phyloP scores from a whole-genome alignment of 2,329 filamentous ascomycete genomes.

The Lecanicillium sp. region DNA sequence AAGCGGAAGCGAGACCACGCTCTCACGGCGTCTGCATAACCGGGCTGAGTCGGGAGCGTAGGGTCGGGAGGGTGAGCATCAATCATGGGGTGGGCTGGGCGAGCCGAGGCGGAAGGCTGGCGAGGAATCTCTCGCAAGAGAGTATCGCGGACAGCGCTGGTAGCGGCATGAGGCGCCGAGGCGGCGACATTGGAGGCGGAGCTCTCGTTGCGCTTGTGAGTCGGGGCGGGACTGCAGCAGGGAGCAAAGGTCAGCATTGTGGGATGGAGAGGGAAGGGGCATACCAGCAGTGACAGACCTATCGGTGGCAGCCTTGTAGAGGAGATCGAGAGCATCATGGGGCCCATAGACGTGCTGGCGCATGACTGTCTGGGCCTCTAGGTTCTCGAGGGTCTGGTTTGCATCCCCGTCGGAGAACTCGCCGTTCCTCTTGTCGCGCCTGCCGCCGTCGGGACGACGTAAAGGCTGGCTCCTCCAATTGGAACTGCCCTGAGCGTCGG shows the following conservation, averaged over 20 bases:
- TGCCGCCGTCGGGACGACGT: constrained; percentile 45
- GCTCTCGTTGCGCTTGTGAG: neutral
- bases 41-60: constrained; percentile 35
- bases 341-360: constrained; percentile 73
- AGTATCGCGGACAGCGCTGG: neutral
- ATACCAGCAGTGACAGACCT: constrained; percentile 29
- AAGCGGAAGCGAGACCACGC: constrained; percentile 93
- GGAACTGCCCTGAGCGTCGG: constrained; percentile 56
- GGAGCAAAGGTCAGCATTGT: constrained; percentile 8
- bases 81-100: constrained; percentile 35
- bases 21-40: constrained; percentile 63
- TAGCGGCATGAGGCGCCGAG: neutral
- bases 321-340: constrained; percentile 83
- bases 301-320: constrained; percentile 77
- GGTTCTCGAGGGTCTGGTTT: constrained; percentile 55
- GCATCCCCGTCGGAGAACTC: constrained; percentile 41
- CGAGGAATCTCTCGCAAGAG: constrained; percentile 11
- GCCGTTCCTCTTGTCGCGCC: constrained; percentile 18
- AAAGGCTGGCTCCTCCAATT: constrained; percentile 59
- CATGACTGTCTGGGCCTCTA: constrained; percentile 58
- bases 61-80: constrained; percentile 32
- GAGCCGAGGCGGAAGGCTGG: constrained; percentile 10
- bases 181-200: neutral
- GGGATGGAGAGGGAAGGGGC: constrained; percentile 9
- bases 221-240: constrained; percentile 10